These are phyloP conservation scores for Rhodotorula sp. DNA, from an alignment of 1,284 basidiomycete genomes.

Conservation along the genomic window DNA sequence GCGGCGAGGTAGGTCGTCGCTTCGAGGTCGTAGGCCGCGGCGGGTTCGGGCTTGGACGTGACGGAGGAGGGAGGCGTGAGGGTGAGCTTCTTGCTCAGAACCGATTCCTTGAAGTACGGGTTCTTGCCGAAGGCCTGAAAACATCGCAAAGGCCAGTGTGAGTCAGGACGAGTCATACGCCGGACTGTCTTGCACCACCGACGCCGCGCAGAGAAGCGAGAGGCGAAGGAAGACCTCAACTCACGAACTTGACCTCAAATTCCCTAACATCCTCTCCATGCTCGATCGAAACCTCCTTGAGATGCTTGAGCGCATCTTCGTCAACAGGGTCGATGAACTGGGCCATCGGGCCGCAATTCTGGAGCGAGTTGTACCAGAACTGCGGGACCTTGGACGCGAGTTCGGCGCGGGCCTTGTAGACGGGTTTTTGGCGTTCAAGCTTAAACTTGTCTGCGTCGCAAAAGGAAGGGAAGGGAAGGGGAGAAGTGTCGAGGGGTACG, in stretches of 20 bases:
- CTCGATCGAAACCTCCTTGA: slow-evolving; percentile 36
- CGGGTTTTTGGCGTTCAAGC: slow-evolving; percentile 27
- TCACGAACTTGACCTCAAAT: slow-evolving; percentile 33
- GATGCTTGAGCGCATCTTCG: slow-evolving; percentile 37
- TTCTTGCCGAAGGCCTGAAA: slow-evolving; percentile 41
- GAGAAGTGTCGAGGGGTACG: background rate
- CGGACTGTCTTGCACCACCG: too few relatives aligned
- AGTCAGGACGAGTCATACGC: too few relatives aligned
- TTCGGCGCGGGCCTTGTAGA: slow-evolving; percentile 32
- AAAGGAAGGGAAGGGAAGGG: background rate
- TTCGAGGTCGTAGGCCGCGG: slow-evolving; percentile 37
- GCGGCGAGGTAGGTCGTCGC: slow-evolving; percentile 28
- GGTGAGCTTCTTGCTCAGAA: slow-evolving; percentile 34
- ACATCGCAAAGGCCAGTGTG: background rate
- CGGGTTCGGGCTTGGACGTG: slow-evolving; percentile 9
- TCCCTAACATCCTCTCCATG: slow-evolving; percentile 36
- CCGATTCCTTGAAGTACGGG: slow-evolving; percentile 39
- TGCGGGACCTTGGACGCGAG: slow-evolving; percentile 34
- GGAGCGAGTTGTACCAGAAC: slow-evolving; percentile 39
- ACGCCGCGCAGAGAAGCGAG: background rate
- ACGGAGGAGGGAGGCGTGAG: slow-evolving; percentile 18
- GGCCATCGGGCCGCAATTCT: slow-evolving; percentile 19
- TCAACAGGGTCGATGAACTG: slow-evolving; percentile 40
- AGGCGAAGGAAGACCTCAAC: background rate
- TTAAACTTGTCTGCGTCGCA: slow-evolving; percentile 32